phyloP scores from a whole-genome alignment of 2,329 filamentous ascomycete genomes.

The Penicillium psychrosexuale region DNA sequence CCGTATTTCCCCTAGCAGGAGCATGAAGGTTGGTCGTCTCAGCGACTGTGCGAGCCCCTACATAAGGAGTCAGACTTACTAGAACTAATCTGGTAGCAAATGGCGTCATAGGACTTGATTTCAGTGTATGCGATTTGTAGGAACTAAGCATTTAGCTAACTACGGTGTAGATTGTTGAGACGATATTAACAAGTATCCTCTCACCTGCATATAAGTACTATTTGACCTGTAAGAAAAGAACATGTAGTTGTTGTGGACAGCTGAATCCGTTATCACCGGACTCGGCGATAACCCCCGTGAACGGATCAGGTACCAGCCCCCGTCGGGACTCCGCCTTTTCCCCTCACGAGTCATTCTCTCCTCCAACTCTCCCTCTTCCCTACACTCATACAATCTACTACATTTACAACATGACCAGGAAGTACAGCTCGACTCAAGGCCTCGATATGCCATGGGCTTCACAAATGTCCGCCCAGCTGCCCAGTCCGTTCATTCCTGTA shows the following conservation, averaged over 20 bases:
- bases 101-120: not conserved
- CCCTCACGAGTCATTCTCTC: constrained; percentile 16
- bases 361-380: constrained; percentile 10
- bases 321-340: constrained; percentile 18
- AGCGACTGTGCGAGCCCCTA: too few species aligned
- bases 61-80: not conserved
- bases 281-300: constrained; percentile 16
- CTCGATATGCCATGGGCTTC: constrained; percentile 33
- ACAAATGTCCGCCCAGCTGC: constrained; percentile 28
- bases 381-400: not conserved
- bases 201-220: not conserved
- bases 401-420: constrained; percentile 32
- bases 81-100: not conserved
- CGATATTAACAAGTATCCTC: not conserved
- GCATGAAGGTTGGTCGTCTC: too few species aligned
- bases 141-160: not conserved
- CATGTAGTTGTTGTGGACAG: not conserved
- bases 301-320: constrained; percentile 10
- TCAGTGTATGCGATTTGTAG: not conserved
- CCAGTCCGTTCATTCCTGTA: constrained; percentile 19
- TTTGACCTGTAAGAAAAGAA: not conserved
- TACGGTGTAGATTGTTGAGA: not conserved
- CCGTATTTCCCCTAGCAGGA: too few species aligned
- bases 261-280: constrained; percentile 10
- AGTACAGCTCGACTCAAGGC: constrained; percentile 20